A percentile compares a stretch with the other conserved stretches of the same genome.
Conservation (phyloP, 192 early-diverging fungal genomes). For the Coemansia sp. region DNA sequence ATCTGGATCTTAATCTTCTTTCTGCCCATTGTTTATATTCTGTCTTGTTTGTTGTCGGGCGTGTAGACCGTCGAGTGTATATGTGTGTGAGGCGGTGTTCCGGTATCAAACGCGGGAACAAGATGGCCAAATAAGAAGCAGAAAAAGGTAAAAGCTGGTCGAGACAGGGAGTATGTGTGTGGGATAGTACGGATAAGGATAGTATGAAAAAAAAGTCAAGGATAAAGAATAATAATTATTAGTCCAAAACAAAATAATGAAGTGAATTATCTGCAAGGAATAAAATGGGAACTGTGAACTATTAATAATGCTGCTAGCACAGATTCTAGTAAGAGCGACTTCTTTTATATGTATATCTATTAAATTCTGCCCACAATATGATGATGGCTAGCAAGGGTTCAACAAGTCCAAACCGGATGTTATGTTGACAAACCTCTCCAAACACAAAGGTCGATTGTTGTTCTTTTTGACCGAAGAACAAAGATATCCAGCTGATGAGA, state of each 20-base stretch:
- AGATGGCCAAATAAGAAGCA: background rate
- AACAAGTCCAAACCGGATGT: background rate
- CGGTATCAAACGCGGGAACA: constrained; percentile 5
- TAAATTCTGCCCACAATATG: too few species aligned
- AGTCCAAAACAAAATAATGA: background rate
- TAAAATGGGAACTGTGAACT: too few species aligned
- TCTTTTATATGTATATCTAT: too few species aligned
- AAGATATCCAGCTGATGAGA: background rate
- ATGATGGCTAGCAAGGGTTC: background rate
- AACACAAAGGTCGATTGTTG: background rate
- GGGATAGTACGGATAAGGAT: too few species aligned
- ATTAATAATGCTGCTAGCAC: too few species aligned
- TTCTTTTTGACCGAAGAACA: constrained; percentile 5
- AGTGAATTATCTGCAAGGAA: background rate
- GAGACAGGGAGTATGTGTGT: too few species aligned
- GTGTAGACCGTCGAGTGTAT: background rate
- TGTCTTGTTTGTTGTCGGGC: background rate
- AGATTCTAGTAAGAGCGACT: too few species aligned
- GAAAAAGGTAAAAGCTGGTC: too few species aligned
- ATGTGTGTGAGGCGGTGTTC: constrained; percentile 3
- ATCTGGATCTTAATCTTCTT: constrained; percentile 94
- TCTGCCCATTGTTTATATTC: constrained; percentile 70
- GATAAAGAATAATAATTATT: background rate
- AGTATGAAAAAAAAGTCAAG: background rate
- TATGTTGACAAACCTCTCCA: background rate